A percentile compares a stretch with the other conserved stretches of the same genome.
These are phyloP conservation scores for Aspergillus aculeatus DNA, from an alignment of 2,329 filamentous ascomycete species.

Conservation along the genomic window DNA sequence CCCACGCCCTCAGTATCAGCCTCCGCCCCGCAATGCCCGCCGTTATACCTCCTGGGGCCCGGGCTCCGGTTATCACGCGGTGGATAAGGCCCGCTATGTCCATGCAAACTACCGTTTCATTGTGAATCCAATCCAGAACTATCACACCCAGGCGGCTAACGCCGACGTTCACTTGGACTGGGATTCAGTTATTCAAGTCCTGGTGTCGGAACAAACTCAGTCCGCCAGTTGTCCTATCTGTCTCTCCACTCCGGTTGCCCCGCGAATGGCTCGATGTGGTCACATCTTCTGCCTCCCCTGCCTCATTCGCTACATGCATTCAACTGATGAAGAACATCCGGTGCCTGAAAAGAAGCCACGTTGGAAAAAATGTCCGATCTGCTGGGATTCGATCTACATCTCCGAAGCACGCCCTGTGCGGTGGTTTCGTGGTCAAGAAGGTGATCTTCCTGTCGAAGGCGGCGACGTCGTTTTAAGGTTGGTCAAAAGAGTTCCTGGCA, in stretches of 20 bases:
- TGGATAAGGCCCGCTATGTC: constrained; percentile 87
- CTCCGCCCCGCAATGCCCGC: constrained; percentile 61
- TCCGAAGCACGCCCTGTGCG: constrained; percentile 84
- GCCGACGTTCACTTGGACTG: constrained; percentile 89
- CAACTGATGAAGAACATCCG: constrained; percentile 68
- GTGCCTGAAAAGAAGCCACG: constrained; percentile 66
- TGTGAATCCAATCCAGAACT: constrained; percentile 77
- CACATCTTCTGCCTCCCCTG: constrained; percentile 97
- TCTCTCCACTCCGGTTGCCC: constrained; percentile 85
- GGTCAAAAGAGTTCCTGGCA: constrained; percentile 75
- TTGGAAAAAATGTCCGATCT: constrained; percentile 96
- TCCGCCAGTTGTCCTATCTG: constrained; percentile 90
- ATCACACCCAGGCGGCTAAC: constrained; percentile 76
- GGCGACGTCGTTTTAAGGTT: constrained; percentile 86
- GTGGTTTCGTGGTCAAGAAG: constrained; percentile 88
- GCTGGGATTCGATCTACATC: constrained; percentile 90
- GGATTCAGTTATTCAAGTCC: constrained; percentile 84
- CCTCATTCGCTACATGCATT: constrained; percentile 92
- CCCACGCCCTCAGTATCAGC: constrained; percentile 61
- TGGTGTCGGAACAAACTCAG: constrained; percentile 88
- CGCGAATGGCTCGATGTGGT: constrained; percentile 94
- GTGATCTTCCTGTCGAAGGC: constrained; percentile 73
- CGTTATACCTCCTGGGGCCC: constrained; percentile 78
- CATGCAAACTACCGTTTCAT: constrained; percentile 98
- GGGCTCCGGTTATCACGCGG: constrained; percentile 84